Percentiles rank a stretch among this genome's conserved stretches.
Conservation (phyloP, 139 green algal genomes). For the Ettlia oleoabundans region DNA sequence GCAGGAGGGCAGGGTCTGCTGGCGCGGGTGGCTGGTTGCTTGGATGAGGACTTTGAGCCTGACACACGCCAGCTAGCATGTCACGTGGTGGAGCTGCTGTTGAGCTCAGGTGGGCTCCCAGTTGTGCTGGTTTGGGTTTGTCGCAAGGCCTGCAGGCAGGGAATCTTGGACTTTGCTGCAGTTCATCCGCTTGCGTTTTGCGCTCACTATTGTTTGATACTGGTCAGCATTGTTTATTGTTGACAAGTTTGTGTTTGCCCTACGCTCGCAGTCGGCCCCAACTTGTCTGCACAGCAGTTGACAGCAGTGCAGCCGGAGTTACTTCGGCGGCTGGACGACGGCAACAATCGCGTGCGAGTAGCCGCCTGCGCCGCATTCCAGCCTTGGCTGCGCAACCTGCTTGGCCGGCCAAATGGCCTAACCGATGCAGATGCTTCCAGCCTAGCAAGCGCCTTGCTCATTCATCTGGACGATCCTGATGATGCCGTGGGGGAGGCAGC, state of each 20-base stretch:
- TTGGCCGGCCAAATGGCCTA: neutral
- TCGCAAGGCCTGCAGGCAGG: too few relatives aligned
- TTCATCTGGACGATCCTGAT: constrained; percentile 86
- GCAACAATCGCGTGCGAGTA: constrained; percentile 69
- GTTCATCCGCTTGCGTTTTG: neutral
- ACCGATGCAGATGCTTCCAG: neutral
- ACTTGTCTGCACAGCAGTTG: constrained; percentile 61
- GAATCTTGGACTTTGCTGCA: neutral
- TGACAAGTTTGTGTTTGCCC: constrained; percentile 41
- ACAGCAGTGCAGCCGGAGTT: constrained; percentile 77
- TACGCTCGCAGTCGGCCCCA: constrained; percentile 43
- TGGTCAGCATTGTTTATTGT: too few relatives aligned
- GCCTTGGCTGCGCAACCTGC: neutral
- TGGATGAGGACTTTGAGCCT: constrained; percentile 88
- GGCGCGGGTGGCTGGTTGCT: constrained; percentile 9
- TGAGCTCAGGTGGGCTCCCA: constrained; percentile 40
- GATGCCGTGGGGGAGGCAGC: constrained; percentile 61
- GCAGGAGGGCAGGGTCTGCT: neutral
- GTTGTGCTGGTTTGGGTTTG: neutral
- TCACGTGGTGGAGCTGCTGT: constrained; percentile 24
- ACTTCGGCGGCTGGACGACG: constrained; percentile 85
- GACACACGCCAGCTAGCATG: constrained; percentile 73
- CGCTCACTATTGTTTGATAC: too few relatives aligned
- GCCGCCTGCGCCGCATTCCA: constrained; percentile 33
- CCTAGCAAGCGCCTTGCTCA: constrained; percentile 65